Conservation (phyloP, 2,329 filamentous ascomycete species). For the Calonectria ilicicola region DNA sequence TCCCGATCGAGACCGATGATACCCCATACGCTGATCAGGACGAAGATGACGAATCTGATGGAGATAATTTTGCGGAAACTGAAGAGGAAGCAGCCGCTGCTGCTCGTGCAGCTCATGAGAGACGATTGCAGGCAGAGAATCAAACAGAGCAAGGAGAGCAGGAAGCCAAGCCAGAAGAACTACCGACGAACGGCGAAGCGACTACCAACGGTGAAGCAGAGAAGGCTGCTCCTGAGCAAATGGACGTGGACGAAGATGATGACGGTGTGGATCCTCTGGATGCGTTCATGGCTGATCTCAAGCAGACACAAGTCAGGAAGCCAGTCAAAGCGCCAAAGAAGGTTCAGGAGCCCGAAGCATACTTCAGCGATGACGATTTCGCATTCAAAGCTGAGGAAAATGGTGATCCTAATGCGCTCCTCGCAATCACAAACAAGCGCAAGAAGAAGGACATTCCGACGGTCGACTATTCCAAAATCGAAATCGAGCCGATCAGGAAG, state of each 20-base stretch:
- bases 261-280: constrained; percentile 91
- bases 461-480: constrained; percentile 87
- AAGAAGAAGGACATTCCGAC: constrained; percentile 97
- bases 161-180: constrained; percentile 39
- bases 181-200: constrained; percentile 44
- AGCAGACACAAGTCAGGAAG: constrained; percentile 64
- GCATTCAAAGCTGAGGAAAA: constrained; percentile 63
- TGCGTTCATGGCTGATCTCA: constrained; percentile 89
- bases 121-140: constrained; percentile 70
- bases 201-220: constrained; percentile 39
- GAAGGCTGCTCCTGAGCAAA: constrained; percentile 53
- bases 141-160: constrained; percentile 58
- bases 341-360: constrained; percentile 79
- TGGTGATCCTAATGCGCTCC: constrained; percentile 59
- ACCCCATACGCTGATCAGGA: constrained; percentile 72
- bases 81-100: constrained; percentile 92
- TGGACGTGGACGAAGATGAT: constrained; percentile 72
- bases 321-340: constrained; percentile 58
- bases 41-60: constrained; percentile 79
- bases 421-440: constrained; percentile 70
- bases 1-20: constrained; percentile 74
- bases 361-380: constrained; percentile 89
- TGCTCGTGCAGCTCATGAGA: constrained; percentile 85
- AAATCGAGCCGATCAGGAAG: constrained; percentile 89
- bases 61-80: constrained; percentile 81